phyloP scores from a whole-genome alignment of 1,284 basidiomycete species.

The Cryptococcus jaspeensis region DNA sequence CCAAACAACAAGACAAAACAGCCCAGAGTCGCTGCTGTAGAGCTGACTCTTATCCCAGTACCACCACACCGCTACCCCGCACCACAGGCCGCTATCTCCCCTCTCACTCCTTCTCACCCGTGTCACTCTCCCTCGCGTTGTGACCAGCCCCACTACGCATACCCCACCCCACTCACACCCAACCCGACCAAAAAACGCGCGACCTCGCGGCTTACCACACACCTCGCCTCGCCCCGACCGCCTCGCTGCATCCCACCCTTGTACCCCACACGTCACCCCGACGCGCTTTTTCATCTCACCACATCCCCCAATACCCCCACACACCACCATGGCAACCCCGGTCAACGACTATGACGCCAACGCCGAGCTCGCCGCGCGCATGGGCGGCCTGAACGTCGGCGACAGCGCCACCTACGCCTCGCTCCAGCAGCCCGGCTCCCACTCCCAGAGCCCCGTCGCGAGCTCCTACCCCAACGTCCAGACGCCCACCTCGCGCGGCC shows the following conservation, averaged over 20 bases:
- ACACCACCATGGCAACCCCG: constrained; percentile 4
- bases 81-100: no score
- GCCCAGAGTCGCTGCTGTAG: constrained; percentile 1
- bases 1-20: neutral
- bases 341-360: constrained; percentile 5
- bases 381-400: constrained; percentile 7
- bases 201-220: neutral
- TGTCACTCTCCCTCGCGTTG: no score
- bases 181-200: no score
- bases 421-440: constrained; percentile 6
- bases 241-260: no score
- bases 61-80: no score
- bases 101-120: no score
- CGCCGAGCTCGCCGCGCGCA: constrained; percentile 13
- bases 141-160: no score
- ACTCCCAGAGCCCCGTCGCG: constrained; percentile 7
- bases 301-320: no score
- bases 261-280: no score
- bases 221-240: neutral
- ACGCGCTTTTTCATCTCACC: neutral
- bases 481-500: constrained; percentile 3
- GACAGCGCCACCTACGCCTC: constrained; percentile 7
- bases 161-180: no score
- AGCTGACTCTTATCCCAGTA: constrained; percentile 1
- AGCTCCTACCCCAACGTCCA: constrained; percentile 6